Conservation (phyloP, 129 eudicot species). For the Saussurea involucrata region DNA sequence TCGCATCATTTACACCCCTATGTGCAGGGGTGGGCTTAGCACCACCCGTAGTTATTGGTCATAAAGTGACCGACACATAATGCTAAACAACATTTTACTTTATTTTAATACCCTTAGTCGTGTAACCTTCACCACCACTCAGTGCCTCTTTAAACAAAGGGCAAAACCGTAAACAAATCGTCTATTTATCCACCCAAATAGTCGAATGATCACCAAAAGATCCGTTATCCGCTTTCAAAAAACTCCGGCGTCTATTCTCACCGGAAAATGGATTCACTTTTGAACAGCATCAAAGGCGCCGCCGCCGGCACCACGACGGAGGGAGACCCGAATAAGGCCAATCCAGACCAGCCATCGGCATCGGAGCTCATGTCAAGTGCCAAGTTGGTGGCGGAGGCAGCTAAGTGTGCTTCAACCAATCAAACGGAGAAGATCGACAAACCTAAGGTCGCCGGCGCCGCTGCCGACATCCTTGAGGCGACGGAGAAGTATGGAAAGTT, state of each 20-base stretch:
- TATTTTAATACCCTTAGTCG: slow-evolving; percentile 15
- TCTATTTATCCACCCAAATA: not conserved
- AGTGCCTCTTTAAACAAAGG: not conserved
- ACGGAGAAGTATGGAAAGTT: slow-evolving; percentile 54
- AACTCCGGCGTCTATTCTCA: not conserved
- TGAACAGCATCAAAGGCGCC: slow-evolving; percentile 24
- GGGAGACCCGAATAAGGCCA: slow-evolving; percentile 12
- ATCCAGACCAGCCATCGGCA: slow-evolving; percentile 8
- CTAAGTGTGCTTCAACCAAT: slow-evolving; percentile 34
- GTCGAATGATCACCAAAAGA: not conserved
- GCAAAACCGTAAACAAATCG: slow-evolving; percentile 6
- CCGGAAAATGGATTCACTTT: slow-evolving; percentile 24
- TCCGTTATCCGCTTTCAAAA: not conserved
- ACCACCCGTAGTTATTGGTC: no score
- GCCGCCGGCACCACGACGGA: slow-evolving; percentile 15
- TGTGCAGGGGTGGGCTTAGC: no score
- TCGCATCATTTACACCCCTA: no score
- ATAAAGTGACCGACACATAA: slow-evolving; percentile 19
- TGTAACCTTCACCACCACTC: slow-evolving; percentile 5
- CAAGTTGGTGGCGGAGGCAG: slow-evolving; percentile 57
- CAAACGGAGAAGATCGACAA: slow-evolving; percentile 53
- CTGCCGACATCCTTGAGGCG: slow-evolving; percentile 55
- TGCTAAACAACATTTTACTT: not conserved
- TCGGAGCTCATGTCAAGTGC: slow-evolving; percentile 47
- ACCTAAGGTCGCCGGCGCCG: slow-evolving; percentile 55